These are phyloP conservation scores for Penicillium waksmanii DNA, from an alignment of 495 filamentous ascomycete genomes.

Conservation along the genomic window DNA sequence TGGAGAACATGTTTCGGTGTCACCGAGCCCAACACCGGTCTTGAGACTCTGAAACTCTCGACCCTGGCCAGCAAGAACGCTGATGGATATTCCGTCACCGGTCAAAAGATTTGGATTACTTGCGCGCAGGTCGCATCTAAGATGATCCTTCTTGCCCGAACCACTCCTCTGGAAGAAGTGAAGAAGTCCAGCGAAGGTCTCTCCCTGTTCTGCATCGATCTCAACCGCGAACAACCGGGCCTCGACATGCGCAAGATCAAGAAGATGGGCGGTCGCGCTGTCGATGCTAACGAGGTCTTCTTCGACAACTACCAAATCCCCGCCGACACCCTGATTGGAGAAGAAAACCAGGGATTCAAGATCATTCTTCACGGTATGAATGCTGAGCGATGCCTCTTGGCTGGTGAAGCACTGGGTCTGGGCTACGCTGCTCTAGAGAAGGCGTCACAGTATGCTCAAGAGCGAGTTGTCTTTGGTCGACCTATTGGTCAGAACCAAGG, in stretches of 20 bases:
- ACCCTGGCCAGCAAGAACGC: slow-evolving; percentile 57
- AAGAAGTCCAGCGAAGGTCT: slow-evolving; percentile 69
- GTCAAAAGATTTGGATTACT: slow-evolving; percentile 86
- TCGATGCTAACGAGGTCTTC: slow-evolving; percentile 86
- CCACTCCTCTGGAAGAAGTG: slow-evolving; percentile 66
- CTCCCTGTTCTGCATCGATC: slow-evolving; percentile 75
- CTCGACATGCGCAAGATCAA: slow-evolving; percentile 71
- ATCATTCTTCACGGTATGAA: slow-evolving; percentile 85
- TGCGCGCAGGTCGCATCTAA: slow-evolving; percentile 75
- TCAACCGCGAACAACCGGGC: slow-evolving; percentile 58
- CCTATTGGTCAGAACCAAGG: slow-evolving; percentile 77
- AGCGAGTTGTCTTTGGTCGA: slow-evolving; percentile 69
- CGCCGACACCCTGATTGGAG: slow-evolving; percentile 62
- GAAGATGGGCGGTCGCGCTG: slow-evolving; percentile 79
- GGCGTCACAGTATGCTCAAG: slow-evolving; percentile 67
- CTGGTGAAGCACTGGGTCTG: slow-evolving; percentile 76
- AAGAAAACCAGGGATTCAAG: slow-evolving; percentile 74
- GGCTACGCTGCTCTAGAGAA: slow-evolving; percentile 72
- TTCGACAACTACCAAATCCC: slow-evolving; percentile 74
- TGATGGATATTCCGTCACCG: slow-evolving; percentile 63
- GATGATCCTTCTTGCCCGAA: slow-evolving; percentile 79
- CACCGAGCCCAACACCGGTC: slow-evolving; percentile 66
- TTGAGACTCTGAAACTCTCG: slow-evolving; percentile 71
- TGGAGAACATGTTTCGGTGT: slow-evolving; percentile 76
- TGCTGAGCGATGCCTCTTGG: slow-evolving; percentile 75